Evolutionary conservation across 768 basidiomycete species (phyloP), one percentile per base, ranked within the genome.

Genomic region (Phylloporus sp.): DNA sequence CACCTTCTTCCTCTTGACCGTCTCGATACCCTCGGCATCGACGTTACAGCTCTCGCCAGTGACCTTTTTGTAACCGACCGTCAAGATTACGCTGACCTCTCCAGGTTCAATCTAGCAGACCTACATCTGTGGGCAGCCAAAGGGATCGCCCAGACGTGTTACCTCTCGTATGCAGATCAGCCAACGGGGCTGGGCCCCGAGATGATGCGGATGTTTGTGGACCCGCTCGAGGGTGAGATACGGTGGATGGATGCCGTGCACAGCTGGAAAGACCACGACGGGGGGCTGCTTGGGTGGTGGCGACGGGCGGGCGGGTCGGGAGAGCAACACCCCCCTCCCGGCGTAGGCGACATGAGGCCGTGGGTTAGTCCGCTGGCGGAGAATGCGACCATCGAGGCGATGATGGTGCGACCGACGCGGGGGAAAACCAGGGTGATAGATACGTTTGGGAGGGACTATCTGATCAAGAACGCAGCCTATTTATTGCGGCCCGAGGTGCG

Each of bases 121-220:
- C 54, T 85, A 13, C 87, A 89, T 62, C 66, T 80, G 45, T 88
- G 85, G 82, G 88, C 82, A 6, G 88, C 88, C 0, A 77, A 88
- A 59, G 87, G 87, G 5, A 71, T 91, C 18, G 83, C 84, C 22
- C 78, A 86, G 62, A 84, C 82, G 1, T 90, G 88, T 63, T 88
- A 80, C 71, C 56, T 82, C n/a, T 76, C 77, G 34, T 90, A 89
- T 59, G 85, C 82, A 0, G 88, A 90, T 62, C 80, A 84, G 61
- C 77, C 81, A 2, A 74, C 78, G 3, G 86, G 88, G 0, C 66
- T 91, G 32, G 85, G 80, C 2, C 83, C 88, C 0, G 88, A 91
- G 77, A 26, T 26, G 61, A 4, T 64, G 29, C 52, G 41, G 23
- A 60, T 68, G 63, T 23, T 59, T 4, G 29, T 53, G 3, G 53